phyloP scores from a whole-genome alignment of 202 grass and related monocot genomes.

The Musa balbisiana region DNA sequence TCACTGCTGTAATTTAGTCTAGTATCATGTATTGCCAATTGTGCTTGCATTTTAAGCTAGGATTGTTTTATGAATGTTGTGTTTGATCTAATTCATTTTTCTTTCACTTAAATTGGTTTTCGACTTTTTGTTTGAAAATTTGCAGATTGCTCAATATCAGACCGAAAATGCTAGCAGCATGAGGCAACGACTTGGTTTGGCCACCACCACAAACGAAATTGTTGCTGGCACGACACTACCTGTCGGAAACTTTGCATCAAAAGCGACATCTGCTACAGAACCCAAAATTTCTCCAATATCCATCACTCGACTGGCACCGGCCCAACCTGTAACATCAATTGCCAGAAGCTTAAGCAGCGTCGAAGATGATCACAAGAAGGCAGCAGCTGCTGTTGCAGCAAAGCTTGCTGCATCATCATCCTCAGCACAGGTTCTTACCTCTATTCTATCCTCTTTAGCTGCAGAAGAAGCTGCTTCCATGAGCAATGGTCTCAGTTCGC shows the following conservation, averaged over 20 bases:
- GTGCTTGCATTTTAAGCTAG: no score
- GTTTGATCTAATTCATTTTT: background rate
- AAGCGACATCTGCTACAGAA: conserved; percentile 31
- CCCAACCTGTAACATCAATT: conserved; percentile 26
- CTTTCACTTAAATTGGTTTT: conserved; percentile 27
- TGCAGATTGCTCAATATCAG: conserved; percentile 57
- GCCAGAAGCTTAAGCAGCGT: conserved; percentile 25
- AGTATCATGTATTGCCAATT: no score
- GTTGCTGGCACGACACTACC: conserved; percentile 22
- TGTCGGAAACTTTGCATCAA: conserved; percentile 29
- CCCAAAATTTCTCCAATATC: conserved; percentile 18
- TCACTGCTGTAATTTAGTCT: no score
- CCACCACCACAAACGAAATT: conserved; percentile 19
- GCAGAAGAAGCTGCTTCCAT: conserved; percentile 67
- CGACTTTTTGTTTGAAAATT: conserved; percentile 6
- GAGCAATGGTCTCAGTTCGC: conserved; percentile 24
- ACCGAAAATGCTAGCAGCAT: conserved; percentile 38
- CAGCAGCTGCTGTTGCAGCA: conserved; percentile 81
- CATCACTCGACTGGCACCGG: conserved; percentile 30
- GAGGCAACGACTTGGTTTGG: conserved; percentile 32
- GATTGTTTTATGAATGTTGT: background rate
- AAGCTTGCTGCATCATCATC: conserved; percentile 77
- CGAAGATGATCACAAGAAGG: conserved; percentile 62
- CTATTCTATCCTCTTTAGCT: conserved; percentile 61
- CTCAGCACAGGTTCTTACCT: conserved; percentile 59